A percentile compares a stretch with the other conserved stretches of the same genome.
These are phyloP conservation scores for Schoenoplectus triqueter DNA, from an alignment of 202 grass and related monocot genomes.

Conservation along the genomic window DNA sequence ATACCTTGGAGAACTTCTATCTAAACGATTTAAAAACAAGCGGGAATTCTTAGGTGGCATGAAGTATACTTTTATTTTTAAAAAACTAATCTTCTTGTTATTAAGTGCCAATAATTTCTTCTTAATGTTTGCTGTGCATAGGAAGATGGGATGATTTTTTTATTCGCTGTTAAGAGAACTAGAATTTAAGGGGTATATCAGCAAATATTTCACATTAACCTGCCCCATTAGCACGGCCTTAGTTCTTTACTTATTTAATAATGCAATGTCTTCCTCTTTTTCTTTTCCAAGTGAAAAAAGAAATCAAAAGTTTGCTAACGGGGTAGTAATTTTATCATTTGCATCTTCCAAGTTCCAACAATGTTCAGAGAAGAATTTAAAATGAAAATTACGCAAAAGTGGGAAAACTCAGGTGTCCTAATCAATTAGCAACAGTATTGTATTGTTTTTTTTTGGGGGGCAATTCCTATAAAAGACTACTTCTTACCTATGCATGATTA, in stretches of 20 bases:
- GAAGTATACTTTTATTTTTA: neutral
- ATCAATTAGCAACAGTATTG: neutral
- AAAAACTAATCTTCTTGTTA: neutral
- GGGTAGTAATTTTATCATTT: conserved; percentile 28
- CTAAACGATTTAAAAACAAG: neutral
- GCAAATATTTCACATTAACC: neutral
- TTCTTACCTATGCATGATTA: neutral
- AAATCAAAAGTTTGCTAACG: neutral
- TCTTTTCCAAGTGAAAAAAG: conserved; percentile 5
- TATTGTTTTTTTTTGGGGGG: conserved; percentile 3
- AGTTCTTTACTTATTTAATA: neutral
- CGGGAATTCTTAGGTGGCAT: neutral
- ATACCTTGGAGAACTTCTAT: neutral
- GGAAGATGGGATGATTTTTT: neutral
- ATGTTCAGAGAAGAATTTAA: neutral
- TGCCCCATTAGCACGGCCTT: conserved; percentile 24
- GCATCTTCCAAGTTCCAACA: conserved; percentile 5
- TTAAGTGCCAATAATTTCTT: neutral
- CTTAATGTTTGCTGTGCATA: neutral
- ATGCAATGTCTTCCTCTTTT: neutral
- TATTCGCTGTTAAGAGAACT: neutral
- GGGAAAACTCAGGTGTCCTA: neutral
- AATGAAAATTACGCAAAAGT: neutral
- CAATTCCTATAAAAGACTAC: neutral
- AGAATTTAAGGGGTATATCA: neutral